A percentile compares a stretch with the other conserved stretches of the same genome.
These are phyloP conservation scores for Pyrenophora teres DNA, from an alignment of 2,329 filamentous ascomycete genomes.

Conservation along the genomic window DNA sequence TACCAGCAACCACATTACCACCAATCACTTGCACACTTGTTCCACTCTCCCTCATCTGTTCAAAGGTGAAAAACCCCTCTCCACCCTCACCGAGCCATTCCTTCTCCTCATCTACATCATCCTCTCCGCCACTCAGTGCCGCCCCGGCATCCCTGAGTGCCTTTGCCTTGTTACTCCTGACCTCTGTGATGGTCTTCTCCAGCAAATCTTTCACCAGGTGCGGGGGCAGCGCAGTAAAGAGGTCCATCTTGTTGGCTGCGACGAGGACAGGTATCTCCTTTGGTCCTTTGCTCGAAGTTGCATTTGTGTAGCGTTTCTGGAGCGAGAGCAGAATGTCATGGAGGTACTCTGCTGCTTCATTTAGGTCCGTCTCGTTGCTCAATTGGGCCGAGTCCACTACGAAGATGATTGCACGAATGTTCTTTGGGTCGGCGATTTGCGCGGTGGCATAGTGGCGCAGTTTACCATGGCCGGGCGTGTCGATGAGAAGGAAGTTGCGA, in stretches of 20 bases:
- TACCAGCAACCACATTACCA: conserved; percentile 66
- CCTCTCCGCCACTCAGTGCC: conserved; percentile 62
- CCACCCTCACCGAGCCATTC: conserved; percentile 84
- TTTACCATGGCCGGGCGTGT: conserved; percentile 96
- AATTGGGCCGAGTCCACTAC: conserved; percentile 77
- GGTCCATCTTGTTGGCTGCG: conserved; percentile 92
- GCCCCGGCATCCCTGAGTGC: conserved; percentile 81
- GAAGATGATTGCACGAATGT: conserved; percentile 77
- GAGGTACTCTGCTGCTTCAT: conserved; percentile 79
- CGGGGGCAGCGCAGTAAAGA: conserved; percentile 89
- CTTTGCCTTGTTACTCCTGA: conserved; percentile 74
- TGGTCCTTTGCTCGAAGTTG: conserved; percentile 62
- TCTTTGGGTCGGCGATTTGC: conserved; percentile 52
- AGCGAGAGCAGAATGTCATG: conserved; percentile 85
- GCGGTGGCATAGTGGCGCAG: conserved; percentile 72
- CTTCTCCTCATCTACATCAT: conserved; percentile 66
- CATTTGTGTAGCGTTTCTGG: conserved; percentile 70
- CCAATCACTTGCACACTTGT: conserved; percentile 76
- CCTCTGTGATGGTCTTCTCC: conserved; percentile 79
- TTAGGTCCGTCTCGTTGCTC: conserved; percentile 56
- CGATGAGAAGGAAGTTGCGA: conserved; percentile 76
- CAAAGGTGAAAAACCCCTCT: conserved; percentile 77
- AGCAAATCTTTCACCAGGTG: conserved; percentile 74
- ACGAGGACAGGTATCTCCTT: conserved; percentile 74
- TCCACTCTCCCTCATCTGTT: conserved; percentile 81